phyloP scores from a whole-genome alignment of 225 moss, liverwort and hornwort genomes.

The Climacium dendroides region DNA sequence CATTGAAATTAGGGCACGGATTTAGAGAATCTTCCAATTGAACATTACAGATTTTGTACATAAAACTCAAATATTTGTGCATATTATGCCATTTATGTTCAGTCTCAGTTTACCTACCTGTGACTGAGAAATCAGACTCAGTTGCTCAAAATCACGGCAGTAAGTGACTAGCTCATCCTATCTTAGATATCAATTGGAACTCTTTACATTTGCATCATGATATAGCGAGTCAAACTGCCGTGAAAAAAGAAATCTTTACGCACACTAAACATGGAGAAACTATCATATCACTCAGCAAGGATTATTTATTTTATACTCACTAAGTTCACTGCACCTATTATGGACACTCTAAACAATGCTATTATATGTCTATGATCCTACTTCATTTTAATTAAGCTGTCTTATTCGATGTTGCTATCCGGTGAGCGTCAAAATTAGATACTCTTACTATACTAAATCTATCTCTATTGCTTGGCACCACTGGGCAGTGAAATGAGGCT shows the following conservation, averaged over 20 bases:
- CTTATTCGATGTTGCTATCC: neutral
- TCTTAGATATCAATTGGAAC: neutral
- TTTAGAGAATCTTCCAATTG: neutral
- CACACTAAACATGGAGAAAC: neutral
- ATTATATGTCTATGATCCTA: neutral
- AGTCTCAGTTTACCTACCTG: neutral
- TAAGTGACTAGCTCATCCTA: neutral
- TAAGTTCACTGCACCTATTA: neutral
- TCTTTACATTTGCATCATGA: neutral
- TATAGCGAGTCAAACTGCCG: neutral
- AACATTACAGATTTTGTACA: neutral
- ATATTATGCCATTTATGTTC: neutral
- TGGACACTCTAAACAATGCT: neutral
- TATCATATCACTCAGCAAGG: neutral
- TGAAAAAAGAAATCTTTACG: neutral
- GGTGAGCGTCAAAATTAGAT: neutral
- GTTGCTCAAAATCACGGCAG: neutral
- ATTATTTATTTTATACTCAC: neutral
- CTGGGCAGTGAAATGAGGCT: slow-evolving; percentile 38
- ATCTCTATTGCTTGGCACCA: neutral
- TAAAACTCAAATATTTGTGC: neutral
- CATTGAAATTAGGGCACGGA: neutral
- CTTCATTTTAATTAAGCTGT: neutral
- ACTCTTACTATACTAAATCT: neutral
- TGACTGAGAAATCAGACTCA: neutral